Evolutionary conservation across 257 asterid species (phyloP), one percentile per base, ranked within the genome.

Genomic region (Solanum clarkiae): DNA sequence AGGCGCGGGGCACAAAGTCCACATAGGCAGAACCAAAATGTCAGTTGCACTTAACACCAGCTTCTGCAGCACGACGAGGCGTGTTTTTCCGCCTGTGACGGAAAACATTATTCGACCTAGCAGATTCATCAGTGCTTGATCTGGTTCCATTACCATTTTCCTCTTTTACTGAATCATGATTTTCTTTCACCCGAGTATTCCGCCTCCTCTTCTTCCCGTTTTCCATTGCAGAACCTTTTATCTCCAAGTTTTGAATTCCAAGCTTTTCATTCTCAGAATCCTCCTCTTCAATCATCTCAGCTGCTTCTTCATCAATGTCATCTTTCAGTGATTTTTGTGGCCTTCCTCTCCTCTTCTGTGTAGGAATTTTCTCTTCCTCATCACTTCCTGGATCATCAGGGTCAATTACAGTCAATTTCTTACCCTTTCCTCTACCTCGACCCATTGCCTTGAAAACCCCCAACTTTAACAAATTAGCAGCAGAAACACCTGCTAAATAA

Each of bases 61-160:
- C 92, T 89, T 92, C 95, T 83, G 95, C 93, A 82, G 95, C 95
- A 70, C 95, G 89, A 60, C 81, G 88, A 65, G 95, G 95, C 60
- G 88, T 91, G 88, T 74, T 91, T 88, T 92, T 91, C 18, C 95
- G 87, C 89, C 94, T 89, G n/a, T 80, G 92, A 60, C 90, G 92
- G 57, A 87, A 90, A 57, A 89, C 91, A 85, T 84, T 77, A 26
- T 51, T 89, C 20, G 88, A 72, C 66, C 72, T 88, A 12, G 63
- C 84, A 4, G 88, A 72, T 79, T 89, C 93, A 80, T 85, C 91
- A 5, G 87, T 77, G 89, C 84, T 86, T 80, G 92, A 63, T 85
- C 84, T 86, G 9, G 84, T 87, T 65, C 85, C 88, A 40, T 86
- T 86, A 54, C 86, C 91, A 86, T 74, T 88, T 84, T 89, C 92